Percentiles rank a stretch among this genome's conserved stretches.
Conservation (phyloP, 805 yeast species). For the Maudiozyma pseudohumilis region DNA sequence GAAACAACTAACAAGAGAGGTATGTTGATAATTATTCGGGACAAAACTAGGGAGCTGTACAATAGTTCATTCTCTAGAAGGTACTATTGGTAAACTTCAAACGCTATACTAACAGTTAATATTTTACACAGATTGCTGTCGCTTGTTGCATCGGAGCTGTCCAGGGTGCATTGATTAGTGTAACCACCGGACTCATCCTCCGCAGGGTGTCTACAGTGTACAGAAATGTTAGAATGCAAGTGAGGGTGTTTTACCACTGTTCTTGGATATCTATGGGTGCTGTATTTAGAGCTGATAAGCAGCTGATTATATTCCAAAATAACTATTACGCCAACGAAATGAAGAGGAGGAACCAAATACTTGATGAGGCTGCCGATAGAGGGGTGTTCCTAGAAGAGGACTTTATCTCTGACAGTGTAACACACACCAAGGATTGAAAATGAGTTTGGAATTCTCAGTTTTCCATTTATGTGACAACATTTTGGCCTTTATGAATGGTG, state of each 20-base stretch:
- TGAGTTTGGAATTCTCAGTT: too few species aligned
- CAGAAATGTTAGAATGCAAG: slow-evolving; percentile 32
- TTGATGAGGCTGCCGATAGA: slow-evolving; percentile 38
- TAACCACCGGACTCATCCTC: slow-evolving; percentile 28
- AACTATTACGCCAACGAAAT: slow-evolving; percentile 28
- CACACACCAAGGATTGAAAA: neutral
- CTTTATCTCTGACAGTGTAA: slow-evolving; percentile 1
- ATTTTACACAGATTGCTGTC: slow-evolving; percentile 24
- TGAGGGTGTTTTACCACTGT: slow-evolving; percentile 33
- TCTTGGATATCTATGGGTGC: slow-evolving; percentile 35
- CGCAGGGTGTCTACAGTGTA: slow-evolving; percentile 30
- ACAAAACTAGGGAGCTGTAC: too few species aligned
- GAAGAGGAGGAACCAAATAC: slow-evolving; percentile 28
- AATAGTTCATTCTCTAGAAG: too few species aligned
- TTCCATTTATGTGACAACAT: too few species aligned
- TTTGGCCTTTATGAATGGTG: too few species aligned
- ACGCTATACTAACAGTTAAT: too few species aligned
- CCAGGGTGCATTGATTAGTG: slow-evolving; percentile 34
- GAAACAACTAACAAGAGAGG: slow-evolving; percentile 29
- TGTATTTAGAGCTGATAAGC: slow-evolving; percentile 36
- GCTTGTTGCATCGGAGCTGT: slow-evolving; percentile 35
- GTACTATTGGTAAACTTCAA: too few species aligned
- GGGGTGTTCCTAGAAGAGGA: slow-evolving; percentile 34
- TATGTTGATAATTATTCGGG: too few species aligned
- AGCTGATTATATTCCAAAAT: slow-evolving; percentile 29